A percentile compares a stretch with the other conserved stretches of the same genome.
These are phyloP conservation scores for Glonium stellatum DNA, from an alignment of 495 filamentous ascomycete species.

Conservation along the genomic window DNA sequence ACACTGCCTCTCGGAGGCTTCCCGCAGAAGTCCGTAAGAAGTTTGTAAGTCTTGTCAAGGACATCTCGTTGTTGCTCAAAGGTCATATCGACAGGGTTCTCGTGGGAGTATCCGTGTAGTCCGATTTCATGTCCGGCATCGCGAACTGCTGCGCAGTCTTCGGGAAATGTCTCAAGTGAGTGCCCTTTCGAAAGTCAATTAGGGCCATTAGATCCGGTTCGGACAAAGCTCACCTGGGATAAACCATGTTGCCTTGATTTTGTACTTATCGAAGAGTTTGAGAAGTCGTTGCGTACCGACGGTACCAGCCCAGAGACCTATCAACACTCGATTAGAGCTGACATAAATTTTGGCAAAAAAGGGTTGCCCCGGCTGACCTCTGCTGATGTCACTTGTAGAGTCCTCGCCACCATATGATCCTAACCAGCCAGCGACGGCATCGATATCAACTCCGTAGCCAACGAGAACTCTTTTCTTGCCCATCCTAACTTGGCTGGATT, in stretches of 20 bases:
- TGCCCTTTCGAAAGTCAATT: conserved; percentile 43
- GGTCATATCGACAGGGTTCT: conserved; percentile 67
- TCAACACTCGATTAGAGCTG: conserved; percentile 12
- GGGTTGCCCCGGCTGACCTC: conserved; percentile 39
- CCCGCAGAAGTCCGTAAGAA: conserved; percentile 62
- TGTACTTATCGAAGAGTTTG: conserved; percentile 69
- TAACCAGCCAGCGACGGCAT: conserved; percentile 67
- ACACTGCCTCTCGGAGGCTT: conserved; percentile 67
- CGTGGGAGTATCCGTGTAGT: conserved; percentile 60
- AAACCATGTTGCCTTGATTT: conserved; percentile 79
- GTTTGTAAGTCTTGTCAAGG: conserved; percentile 66
- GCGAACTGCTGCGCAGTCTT: conserved; percentile 65
- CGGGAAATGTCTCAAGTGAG: conserved; percentile 70
- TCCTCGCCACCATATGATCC: conserved; percentile 69
- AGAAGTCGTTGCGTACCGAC: conserved; percentile 64
- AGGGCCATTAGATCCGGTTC: neutral
- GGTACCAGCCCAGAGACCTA: conserved; percentile 66
- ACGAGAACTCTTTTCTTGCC: conserved; percentile 56
- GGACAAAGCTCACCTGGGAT: conserved; percentile 44
- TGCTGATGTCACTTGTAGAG: conserved; percentile 59
- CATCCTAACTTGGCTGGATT: conserved; percentile 35
- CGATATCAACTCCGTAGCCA: conserved; percentile 53
- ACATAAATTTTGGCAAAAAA: neutral
- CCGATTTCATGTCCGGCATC: conserved; percentile 71
- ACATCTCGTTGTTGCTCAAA: conserved; percentile 68